Conservation (phyloP, 1,284 basidiomycete species). For the Abortiporus biennis region DNA sequence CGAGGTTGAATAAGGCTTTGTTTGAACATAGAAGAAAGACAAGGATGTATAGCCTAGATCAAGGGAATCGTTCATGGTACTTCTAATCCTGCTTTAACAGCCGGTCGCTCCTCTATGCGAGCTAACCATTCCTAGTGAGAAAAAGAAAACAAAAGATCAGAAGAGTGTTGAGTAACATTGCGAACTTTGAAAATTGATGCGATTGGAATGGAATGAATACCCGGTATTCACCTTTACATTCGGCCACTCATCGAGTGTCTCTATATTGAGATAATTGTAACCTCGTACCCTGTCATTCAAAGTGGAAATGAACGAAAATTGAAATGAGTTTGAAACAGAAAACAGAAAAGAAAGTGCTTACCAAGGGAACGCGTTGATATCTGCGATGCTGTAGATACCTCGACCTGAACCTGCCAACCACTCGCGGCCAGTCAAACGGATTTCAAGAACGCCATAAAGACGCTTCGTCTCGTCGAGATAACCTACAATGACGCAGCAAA, state of each 20-base stretch:
- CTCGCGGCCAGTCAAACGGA: slow-evolving; percentile 51
- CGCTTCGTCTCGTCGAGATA: slow-evolving; percentile 74
- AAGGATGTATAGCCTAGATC: background rate
- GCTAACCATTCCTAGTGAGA: slow-evolving; percentile 45
- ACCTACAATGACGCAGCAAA: slow-evolving; percentile 34
- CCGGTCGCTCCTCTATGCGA: slow-evolving; percentile 33
- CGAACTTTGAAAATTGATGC: too few species aligned
- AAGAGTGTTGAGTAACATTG: slow-evolving; percentile 19
- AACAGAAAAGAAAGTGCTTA: slow-evolving; percentile 6
- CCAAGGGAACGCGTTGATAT: slow-evolving; percentile 57
- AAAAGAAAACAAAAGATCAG: too few species aligned
- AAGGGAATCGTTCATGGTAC: too few species aligned
- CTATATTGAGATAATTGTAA: slow-evolving; percentile 39
- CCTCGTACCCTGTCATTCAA: slow-evolving; percentile 29
- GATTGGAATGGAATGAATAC: background rate
- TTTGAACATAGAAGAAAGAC: background rate
- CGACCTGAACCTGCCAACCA: slow-evolving; percentile 64
- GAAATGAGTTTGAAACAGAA: too few species aligned
- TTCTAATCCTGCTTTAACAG: slow-evolving; percentile 30
- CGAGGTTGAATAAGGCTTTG: background rate
- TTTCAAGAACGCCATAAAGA: slow-evolving; percentile 70
- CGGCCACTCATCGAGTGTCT: slow-evolving; percentile 41
- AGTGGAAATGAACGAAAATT: too few species aligned
- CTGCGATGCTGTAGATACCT: slow-evolving; percentile 64
- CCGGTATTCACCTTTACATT: slow-evolving; percentile 17